Evolutionary conservation across 345 rosid genomes (phyloP), one percentile per base, ranked within the genome.

Genomic region (Arabidopsis arenosa): DNA sequence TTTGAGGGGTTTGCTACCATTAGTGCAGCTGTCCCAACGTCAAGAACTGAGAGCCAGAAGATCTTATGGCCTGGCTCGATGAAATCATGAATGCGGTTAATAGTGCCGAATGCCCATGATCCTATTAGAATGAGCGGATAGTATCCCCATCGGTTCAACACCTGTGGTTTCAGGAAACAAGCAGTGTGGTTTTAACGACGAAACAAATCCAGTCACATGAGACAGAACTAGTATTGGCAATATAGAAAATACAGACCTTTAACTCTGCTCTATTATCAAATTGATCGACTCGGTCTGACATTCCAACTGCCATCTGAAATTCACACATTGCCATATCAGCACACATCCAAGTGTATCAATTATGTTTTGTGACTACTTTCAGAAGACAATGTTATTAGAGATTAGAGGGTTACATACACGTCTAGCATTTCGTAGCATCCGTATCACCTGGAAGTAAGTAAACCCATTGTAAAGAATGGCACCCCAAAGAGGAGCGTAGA

Each of bases 391-490:
- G 9, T 30, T 11, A 28, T 28, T 28, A 28, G 54, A 66, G 32
- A 28, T 28, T 44, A 15, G 17, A 36, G 10, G 36, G 21, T 2
- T 36, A 72, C 93, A 30, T 89, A 94, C 98, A 33, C 90, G 97
- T 48, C 94, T 88, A 36, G 92, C 98, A 60, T 94, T 94, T 83
- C 90, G 89, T 64, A 91, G 84, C 98, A 94, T 94, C 63, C 97
- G 88, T 72, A 91, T 94, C 79, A 94, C 98, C 83, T 94, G 98
- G 75, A 92, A 85, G 75, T 94, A 94, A 8, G 93, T 90, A 83
- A 87, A 80, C 62, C 96, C 98, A 74, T 94, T 94, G 89, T 91
- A 94, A 71, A 94, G 90, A 79, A 94, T 94, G 58, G 98, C 97
- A 40, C 93, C 94, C 98, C 97, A 94, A 28, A 94, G 89, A 5